Conservation (phyloP, 805 yeast species). For the Torulaspora microellipsoides region DNA sequence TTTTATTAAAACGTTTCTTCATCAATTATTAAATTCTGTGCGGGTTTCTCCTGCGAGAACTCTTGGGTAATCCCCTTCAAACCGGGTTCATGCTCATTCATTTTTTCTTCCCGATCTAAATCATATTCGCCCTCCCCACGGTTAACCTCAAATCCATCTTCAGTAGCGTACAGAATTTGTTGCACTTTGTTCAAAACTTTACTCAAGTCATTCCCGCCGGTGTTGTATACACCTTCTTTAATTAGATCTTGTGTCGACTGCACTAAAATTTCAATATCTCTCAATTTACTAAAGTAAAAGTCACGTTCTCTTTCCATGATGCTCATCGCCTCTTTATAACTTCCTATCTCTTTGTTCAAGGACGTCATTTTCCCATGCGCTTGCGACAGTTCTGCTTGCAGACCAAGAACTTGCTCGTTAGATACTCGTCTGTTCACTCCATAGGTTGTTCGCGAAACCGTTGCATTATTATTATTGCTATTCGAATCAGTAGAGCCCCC, state of each 20-base stretch:
- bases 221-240: conserved; percentile 38
- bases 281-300: conserved; percentile 82
- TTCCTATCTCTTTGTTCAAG: conserved; percentile 45
- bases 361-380: conserved; percentile 38
- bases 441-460: conserved; percentile 25
- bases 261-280: conserved; percentile 80
- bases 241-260: conserved; percentile 57
- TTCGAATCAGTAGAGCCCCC: conserved; percentile 1
- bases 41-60: conserved; percentile 9
- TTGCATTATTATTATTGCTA: conserved; percentile 1
- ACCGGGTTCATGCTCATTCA: not conserved
- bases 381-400: conserved; percentile 46
- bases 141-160: conserved; percentile 74
- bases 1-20: conserved; percentile 31
- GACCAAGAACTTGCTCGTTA: conserved; percentile 28
- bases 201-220: conserved; percentile 31
- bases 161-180: conserved; percentile 71
- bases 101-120: not conserved
- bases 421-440: conserved; percentile 22
- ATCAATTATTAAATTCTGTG: conserved; percentile 33
- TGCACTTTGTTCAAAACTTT: conserved; percentile 60
- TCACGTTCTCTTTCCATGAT: conserved; percentile 78
- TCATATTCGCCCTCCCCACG: conserved; percentile 26
- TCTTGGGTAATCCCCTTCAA: not conserved
- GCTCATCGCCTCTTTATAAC: conserved; percentile 55